Base-by-base conservation (phyloP, 148 eudicot genomes). In the Oxyria digyna region DNA sequence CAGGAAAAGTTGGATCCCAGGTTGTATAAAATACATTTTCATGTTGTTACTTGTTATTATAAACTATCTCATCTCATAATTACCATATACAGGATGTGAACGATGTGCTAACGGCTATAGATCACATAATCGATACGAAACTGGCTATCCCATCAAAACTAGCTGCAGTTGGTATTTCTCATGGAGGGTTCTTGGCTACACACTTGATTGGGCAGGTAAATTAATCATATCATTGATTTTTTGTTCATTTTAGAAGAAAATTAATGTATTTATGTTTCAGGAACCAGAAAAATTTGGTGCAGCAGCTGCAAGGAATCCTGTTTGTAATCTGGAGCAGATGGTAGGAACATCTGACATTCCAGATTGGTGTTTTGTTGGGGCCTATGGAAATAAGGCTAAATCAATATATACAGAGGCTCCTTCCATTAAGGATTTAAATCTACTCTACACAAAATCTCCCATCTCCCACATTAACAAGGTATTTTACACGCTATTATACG, bases 131-230 rank as follows among this genome's bases (percentile, higher is more conserved):
- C 75, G 84, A 84, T 71, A 78, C 72, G 79, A 86, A 87, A 74
- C 84, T 93, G 69, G 98, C 85, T 9, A 85, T 83, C 74, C 87
- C 92, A 42, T 85, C 86, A 26, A 90, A 88, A 78, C 79, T 90
- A 73, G 69, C 82, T 38, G 92, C 90, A 66, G 73, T 87, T 64
- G 98, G 96, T 71, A 87, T 87, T 67, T 93, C 96, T 70, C 98
- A 93, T 85, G 98, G 98, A 73, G 98, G 98, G 42, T 93, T 93
- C 72, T 77, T 93, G 81, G 79, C 96, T 41, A 87, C 98, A 57
- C 98, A 93, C 78, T 89, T 90, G 77, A 93, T 93, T 75, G 98
- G 98, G 65, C 98, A 93, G 96, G 96, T 89, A n/a, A n/a, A n/a
- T n/a, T n/a, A n/a, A n/a, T n/a, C n/a, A n/a, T n/a, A n/a, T n/a